phyloP scores from a whole-genome alignment of 306 rosid genomes.

The Boehmeria nivea region DNA sequence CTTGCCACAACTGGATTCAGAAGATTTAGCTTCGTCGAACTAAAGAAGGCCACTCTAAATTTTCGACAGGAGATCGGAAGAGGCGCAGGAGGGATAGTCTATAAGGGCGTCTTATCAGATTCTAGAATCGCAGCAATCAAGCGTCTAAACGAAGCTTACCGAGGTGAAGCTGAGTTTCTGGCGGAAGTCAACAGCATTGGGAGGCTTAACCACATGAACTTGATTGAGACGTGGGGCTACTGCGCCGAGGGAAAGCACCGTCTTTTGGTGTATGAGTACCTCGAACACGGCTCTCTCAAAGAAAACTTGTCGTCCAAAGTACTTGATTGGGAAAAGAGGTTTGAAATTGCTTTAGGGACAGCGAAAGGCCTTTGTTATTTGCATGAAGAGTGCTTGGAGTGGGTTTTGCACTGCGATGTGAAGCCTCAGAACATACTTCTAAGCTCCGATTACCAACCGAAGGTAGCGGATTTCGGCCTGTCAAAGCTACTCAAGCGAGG shows the following conservation, averaged over 20 bases:
- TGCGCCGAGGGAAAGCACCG: constrained; percentile 49
- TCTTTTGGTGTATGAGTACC: constrained; percentile 44
- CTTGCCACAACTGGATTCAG: constrained; percentile 37
- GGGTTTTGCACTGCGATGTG: constrained; percentile 66
- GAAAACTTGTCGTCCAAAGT: no score
- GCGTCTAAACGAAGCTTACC: constrained; percentile 25
- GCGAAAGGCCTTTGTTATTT: constrained; percentile 52
- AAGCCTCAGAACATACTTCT: constrained; percentile 64
- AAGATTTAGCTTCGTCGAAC: constrained; percentile 37
- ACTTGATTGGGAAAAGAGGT: constrained; percentile 33
- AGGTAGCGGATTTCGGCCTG: constrained; percentile 60
- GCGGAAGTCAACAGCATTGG: constrained; percentile 46
- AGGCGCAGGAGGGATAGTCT: constrained; percentile 44
- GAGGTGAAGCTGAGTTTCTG: constrained; percentile 47
- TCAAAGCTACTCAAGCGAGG: constrained; percentile 43
- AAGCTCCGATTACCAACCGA: constrained; percentile 37
- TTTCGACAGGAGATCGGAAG: constrained; percentile 43
- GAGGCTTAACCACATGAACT: constrained; percentile 50
- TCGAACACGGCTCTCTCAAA: constrained; percentile 46
- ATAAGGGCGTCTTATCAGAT: constrained; percentile 36
- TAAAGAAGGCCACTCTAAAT: constrained; percentile 35
- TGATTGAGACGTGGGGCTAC: constrained; percentile 53
- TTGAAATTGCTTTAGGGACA: constrained; percentile 45
- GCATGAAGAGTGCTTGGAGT: constrained; percentile 66
- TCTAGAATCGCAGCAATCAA: constrained; percentile 32